Evolutionary conservation across 805 yeast species (phyloP).

Genomic region (Clavispora fructus): DNA sequence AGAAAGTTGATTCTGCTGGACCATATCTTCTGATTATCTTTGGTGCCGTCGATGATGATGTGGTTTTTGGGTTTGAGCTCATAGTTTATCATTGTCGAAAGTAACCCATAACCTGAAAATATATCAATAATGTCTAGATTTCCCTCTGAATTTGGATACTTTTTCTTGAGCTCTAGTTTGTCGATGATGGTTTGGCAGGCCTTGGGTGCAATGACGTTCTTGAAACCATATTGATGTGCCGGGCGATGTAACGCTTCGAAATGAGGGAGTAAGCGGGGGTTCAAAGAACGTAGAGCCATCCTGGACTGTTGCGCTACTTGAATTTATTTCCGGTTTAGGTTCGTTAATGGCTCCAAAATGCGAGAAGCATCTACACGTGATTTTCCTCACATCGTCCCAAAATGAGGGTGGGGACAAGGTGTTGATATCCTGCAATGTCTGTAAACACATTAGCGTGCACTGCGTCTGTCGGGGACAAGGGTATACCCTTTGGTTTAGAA

Average conservation of each 20-base stretch:
- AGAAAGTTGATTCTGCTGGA: conserved; percentile 20
- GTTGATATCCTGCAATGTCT: conserved; percentile 7
- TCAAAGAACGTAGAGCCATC: conserved; percentile 19
- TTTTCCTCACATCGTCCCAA: neutral
- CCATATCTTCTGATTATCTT: conserved; percentile 23
- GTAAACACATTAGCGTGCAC: conserved; percentile 5
- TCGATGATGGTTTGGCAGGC: conserved; percentile 40
- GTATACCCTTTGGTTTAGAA: conserved; percentile 14
- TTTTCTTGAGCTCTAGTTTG: conserved; percentile 37
- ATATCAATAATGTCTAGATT: conserved; percentile 52
- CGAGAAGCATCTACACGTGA: neutral
- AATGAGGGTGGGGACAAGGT: neutral
- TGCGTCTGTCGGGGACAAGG: neutral
- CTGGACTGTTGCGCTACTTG: neutral
- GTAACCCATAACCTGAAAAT: conserved; percentile 55
- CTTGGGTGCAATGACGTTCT: conserved; percentile 16
- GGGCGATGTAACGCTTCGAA: conserved; percentile 17
- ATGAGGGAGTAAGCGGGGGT: conserved; percentile 22
- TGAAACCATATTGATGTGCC: conserved; percentile 22
- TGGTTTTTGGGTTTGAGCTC: conserved; percentile 59
- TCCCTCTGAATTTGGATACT: conserved; percentile 27
- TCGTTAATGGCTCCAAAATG: neutral
- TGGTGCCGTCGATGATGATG: conserved; percentile 52
- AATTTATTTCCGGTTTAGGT: too few relatives aligned
- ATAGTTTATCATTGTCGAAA: conserved; percentile 59